Evolutionary conservation across 345 rosid species (phyloP), one percentile per base, ranked within the genome.

Genomic region (Salix udensis): DNA sequence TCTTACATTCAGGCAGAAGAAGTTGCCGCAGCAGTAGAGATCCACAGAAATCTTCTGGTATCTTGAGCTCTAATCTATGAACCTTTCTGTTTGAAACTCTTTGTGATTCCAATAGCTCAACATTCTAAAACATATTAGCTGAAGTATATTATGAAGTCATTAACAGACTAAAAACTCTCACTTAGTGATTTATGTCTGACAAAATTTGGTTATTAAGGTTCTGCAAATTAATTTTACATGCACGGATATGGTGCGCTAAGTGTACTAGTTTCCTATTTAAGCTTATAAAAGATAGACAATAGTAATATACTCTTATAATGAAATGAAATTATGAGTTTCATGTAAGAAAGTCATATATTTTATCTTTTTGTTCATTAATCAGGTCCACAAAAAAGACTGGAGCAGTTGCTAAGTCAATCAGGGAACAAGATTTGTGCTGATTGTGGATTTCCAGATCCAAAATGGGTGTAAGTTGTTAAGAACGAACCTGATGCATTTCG

Each of bases 371-470:
- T 61, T 73, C 65, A 44, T 75, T 39, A 18, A 85, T 69, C 77
- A 92, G 97, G 85, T 80, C 84, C 94, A 13, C 82, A 73, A 26
- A 81, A 66, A 65, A 86, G 88, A 85, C 84, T 94, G 78, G 91
- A 91, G 85, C 83, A 77, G 60, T 79, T 89, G 76, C 74, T 91
- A 76, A 84, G 76, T 73, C 84, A 86, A 73, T 75, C 86, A 37
- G 85, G 92, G 53, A 94, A 94, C 78, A 84, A 68, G 28, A 68
- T 52, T 80, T 94, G 98, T 86, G 98, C 98, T 75, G 98, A 92
- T 81, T 94, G 98, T 87, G 98, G 94, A 64, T 86, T 94, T 42
- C 88, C 98, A 19, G 96, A 92, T 81, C 98, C 98, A 7, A 94
- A 92, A 89, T 94, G 97, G 98, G 98, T 88, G 98, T 94, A 88